phyloP scores from a whole-genome alignment of 2,329 filamentous ascomycete species.

The Alternaria conjuncta region DNA sequence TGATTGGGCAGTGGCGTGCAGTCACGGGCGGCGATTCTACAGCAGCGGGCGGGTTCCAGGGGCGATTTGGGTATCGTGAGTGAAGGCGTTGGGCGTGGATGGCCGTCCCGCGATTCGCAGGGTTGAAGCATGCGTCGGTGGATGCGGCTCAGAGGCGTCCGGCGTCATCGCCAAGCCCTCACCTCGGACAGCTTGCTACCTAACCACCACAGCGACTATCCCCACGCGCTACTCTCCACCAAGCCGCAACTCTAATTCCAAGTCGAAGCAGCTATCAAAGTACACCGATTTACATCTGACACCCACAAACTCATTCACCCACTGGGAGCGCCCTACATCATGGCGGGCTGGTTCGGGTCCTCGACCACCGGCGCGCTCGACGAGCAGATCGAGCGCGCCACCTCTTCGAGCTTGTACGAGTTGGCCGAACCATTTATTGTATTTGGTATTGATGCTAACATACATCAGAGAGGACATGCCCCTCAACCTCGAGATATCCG shows the following conservation, averaged over 20 bases:
- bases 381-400: conserved; percentile 95
- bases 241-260: background rate
- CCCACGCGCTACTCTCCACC: background rate
- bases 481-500: conserved; percentile 96
- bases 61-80: background rate
- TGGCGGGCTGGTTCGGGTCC: conserved; percentile 92
- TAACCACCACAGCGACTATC: conserved; percentile 8
- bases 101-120: conserved; percentile 6
- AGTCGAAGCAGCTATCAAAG: too few relatives aligned
- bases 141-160: conserved; percentile 16
- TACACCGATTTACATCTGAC: background rate
- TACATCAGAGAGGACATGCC: conserved; percentile 85
- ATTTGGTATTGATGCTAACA: too few relatives aligned
- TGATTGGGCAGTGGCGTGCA: background rate
- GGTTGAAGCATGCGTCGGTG: conserved; percentile 6
- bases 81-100: background rate
- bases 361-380: conserved; percentile 90
- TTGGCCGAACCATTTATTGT: too few relatives aligned
- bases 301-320: background rate
- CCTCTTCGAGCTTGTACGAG: conserved; percentile 85
- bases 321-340: conserved; percentile 51
- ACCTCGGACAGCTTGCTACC: conserved; percentile 17
- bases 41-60: background rate
- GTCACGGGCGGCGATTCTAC: background rate
- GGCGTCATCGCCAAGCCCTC: conserved; percentile 17